phyloP scores from a whole-genome alignment of 768 basidiomycete species.

The Neoboletus brunneissimus region DNA sequence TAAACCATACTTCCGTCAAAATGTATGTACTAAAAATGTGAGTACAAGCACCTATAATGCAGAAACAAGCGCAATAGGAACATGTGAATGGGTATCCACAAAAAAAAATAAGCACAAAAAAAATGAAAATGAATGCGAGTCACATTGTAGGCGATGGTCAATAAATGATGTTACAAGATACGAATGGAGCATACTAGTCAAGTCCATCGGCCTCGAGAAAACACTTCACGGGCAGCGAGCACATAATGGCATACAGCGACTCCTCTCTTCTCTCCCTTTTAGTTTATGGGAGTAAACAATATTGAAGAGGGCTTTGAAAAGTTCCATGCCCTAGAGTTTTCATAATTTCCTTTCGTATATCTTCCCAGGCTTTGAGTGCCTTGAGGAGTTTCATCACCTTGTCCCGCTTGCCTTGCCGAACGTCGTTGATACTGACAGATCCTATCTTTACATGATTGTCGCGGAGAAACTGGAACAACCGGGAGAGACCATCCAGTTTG shows the following conservation, averaged over 20 bases:
- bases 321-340: no score
- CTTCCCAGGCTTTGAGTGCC: neutral
- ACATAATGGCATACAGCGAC: neutral
- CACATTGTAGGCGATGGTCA: neutral
- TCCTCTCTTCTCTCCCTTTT: neutral
- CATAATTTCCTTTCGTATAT: neutral
- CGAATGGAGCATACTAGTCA: slow-evolving; percentile 21
- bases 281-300: neutral
- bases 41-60: slow-evolving; percentile 5
- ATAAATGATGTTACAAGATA: slow-evolving; percentile 7
- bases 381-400: slow-evolving; percentile 62
- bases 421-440: slow-evolving; percentile 89
- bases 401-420: slow-evolving; percentile 74
- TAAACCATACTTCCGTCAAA: no score
- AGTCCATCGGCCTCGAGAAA: slow-evolving; percentile 15
- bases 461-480: slow-evolving; percentile 85
- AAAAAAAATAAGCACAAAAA: neutral
- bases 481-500: slow-evolving; percentile 83
- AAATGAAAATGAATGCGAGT: slow-evolving; percentile 2
- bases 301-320: neutral
- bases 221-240: neutral
- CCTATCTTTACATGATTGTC: slow-evolving; percentile 92
- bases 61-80: slow-evolving; percentile 1
- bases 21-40: no score
- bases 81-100: slow-evolving; percentile 7